These are phyloP conservation scores for Mucor lusitanicus DNA, from an alignment of 371 early-diverging fungal species.

Conservation along the genomic window DNA sequence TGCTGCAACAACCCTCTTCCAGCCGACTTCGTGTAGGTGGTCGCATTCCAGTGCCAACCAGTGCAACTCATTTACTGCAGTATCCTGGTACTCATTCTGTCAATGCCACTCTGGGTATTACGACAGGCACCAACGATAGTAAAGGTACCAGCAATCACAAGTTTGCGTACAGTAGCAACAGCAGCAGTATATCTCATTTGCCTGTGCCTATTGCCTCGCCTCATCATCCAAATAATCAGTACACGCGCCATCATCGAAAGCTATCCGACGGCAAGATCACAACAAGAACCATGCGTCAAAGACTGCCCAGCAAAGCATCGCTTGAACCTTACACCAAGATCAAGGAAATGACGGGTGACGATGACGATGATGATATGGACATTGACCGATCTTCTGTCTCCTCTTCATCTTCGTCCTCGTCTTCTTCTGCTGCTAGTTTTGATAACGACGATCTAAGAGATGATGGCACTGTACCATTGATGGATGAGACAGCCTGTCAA, in stretches of 20 bases:
- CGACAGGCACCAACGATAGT: neutral
- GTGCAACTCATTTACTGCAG: neutral
- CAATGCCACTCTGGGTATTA: neutral
- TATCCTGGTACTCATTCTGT: neutral
- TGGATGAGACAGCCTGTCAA: neutral
- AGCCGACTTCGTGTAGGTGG: neutral
- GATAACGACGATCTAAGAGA: slow-evolving; percentile 32
- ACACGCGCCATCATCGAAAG: neutral
- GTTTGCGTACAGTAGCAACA: neutral
- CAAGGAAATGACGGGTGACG: slow-evolving; percentile 56
- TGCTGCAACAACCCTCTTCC: neutral
- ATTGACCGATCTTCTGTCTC: neutral
- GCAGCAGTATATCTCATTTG: slow-evolving; percentile 11
- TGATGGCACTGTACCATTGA: neutral
- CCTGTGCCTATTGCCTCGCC: slow-evolving; percentile 19
- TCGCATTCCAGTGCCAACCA: slow-evolving; percentile 11
- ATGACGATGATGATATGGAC: slow-evolving; percentile 33
- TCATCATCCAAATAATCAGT: neutral
- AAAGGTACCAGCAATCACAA: neutral
- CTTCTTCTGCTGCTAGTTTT: slow-evolving; percentile 43
- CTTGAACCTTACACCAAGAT: slow-evolving; percentile 64
- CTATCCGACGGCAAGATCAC: slow-evolving; percentile 18
- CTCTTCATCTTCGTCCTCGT: neutral
- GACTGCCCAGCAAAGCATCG: slow-evolving; percentile 48
- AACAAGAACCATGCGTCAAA: slow-evolving; percentile 30